Conservation (phyloP, 2,329 filamentous ascomycete genomes). For the Proliferodiscus dingleyae region DNA sequence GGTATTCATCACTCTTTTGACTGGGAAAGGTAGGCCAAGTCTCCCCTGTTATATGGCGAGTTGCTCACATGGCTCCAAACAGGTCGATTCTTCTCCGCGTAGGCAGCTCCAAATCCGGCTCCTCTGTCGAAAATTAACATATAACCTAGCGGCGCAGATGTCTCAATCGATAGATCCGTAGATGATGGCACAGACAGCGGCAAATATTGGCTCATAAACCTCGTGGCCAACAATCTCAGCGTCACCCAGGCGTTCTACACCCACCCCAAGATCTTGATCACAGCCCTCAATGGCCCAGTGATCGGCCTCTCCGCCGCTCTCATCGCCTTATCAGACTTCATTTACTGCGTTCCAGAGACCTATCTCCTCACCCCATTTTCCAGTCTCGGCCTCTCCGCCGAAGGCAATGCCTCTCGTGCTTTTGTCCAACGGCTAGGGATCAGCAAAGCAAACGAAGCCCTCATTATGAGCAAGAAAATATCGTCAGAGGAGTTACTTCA, state of each 20-base stretch:
- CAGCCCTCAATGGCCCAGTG: slow-evolving; percentile 86
- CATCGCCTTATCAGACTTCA: slow-evolving; percentile 80
- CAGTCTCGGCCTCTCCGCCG: slow-evolving; percentile 82
- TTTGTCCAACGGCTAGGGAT: slow-evolving; percentile 78
- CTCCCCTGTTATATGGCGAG: too few species aligned
- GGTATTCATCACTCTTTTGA: slow-evolving; percentile 78
- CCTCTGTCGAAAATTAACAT: too few species aligned
- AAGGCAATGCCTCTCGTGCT: slow-evolving; percentile 75
- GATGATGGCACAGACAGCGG: slow-evolving; percentile 38
- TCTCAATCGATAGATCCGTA: slow-evolving; percentile 49
- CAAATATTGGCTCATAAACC: slow-evolving; percentile 59
- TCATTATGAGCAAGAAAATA: slow-evolving; percentile 84
- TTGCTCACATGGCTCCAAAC: slow-evolving; percentile 5
- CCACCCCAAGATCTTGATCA: slow-evolving; percentile 89
- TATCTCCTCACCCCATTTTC: slow-evolving; percentile 91
- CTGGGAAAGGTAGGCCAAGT: slow-evolving; percentile 61
- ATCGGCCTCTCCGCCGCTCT: slow-evolving; percentile 85
- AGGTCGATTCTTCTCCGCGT: slow-evolving; percentile 80
- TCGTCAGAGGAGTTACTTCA: slow-evolving; percentile 65
- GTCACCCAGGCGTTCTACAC: slow-evolving; percentile 85
- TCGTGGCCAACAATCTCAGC: slow-evolving; percentile 84
- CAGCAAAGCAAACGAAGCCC: slow-evolving; percentile 80
- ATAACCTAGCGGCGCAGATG: slow-evolving; percentile 78
- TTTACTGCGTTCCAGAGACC: slow-evolving; percentile 76
- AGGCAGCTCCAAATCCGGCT: too few species aligned